A percentile compares a stretch with the other conserved stretches of the same genome.
phyloP scores from a whole-genome alignment of 2,329 filamentous ascomycete species.

The Verticillium nubilum region DNA sequence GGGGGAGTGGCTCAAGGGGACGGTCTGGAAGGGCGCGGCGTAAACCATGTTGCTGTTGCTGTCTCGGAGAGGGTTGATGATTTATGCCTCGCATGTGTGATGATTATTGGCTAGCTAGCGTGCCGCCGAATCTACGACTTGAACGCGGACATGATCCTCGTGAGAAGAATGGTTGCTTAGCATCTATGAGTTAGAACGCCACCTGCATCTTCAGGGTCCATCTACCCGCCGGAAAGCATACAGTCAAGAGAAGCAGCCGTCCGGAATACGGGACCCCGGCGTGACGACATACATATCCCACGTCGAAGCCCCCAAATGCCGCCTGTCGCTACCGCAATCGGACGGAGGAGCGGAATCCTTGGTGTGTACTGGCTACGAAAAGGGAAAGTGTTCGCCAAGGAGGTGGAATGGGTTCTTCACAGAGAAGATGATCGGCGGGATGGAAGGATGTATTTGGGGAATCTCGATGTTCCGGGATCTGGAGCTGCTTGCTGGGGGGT shows the following conservation, averaged over 20 bases:
- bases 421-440: background rate
- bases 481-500: background rate
- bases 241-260: background rate
- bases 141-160: too few relatives aligned
- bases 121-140: too few relatives aligned
- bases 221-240: background rate
- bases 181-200: too few relatives aligned
- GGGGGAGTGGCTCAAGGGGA: constrained; percentile 22
- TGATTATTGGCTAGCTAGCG: too few relatives aligned
- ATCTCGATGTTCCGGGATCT: too few relatives aligned
- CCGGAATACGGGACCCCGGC: background rate
- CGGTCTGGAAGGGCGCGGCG: constrained; percentile 16
- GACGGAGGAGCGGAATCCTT: background rate
- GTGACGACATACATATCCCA: background rate
- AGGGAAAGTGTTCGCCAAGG: background rate
- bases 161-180: too few relatives aligned
- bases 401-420: background rate
- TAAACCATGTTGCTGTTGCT: background rate
- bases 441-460: background rate
- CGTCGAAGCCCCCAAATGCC: background rate
- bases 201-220: background rate
- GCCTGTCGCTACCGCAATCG: background rate
- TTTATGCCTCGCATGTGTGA: too few relatives aligned
- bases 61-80: background rate
- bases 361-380: background rate